phyloP scores from a whole-genome alignment of 2,329 filamentous ascomycete genomes.

The Neoarthrinium moseri region DNA sequence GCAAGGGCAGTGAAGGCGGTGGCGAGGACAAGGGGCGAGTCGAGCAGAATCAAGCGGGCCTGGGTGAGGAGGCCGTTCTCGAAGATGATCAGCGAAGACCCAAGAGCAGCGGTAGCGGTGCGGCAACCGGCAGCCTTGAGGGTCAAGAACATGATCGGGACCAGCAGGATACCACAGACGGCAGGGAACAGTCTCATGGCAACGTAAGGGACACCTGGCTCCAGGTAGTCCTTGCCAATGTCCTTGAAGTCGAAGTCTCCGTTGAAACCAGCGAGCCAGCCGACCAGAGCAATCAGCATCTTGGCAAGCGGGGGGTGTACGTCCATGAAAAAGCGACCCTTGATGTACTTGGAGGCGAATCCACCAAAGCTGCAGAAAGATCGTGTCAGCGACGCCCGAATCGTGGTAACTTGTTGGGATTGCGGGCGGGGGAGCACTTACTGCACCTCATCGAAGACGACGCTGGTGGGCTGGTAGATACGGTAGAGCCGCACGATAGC shows the following conservation, averaged over 20 bases:
- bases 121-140: slow-evolving; percentile 88
- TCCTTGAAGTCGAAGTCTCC: slow-evolving; percentile 99
- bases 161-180: slow-evolving; percentile 81
- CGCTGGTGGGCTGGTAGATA: slow-evolving; percentile 93
- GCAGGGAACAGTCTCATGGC: slow-evolving; percentile 95
- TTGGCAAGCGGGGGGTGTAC: slow-evolving; percentile 98
- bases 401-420: slow-evolving; percentile 2
- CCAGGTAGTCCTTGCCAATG: slow-evolving; percentile 97
- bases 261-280: slow-evolving; percentile 92
- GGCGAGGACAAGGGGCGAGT: slow-evolving; percentile 90
- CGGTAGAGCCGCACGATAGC: slow-evolving; percentile 84
- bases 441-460: slow-evolving; percentile 99
- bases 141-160: slow-evolving; percentile 92
- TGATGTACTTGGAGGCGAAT: slow-evolving; percentile 98
- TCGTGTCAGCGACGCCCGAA: slow-evolving; percentile 11
- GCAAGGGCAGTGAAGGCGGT: slow-evolving; percentile 88
- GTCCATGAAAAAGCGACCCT: slow-evolving; percentile 99
- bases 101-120: slow-evolving; percentile 79
- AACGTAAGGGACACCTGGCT: slow-evolving; percentile 93
- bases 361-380: slow-evolving; percentile 75
- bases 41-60: slow-evolving; percentile 90
- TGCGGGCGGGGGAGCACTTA: slow-evolving; percentile 49
- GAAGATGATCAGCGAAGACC: slow-evolving; percentile 85
- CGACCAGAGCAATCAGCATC: slow-evolving; percentile 91
- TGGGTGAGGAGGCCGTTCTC: slow-evolving; percentile 96